Conservation (phyloP, 2,329 filamentous ascomycete species). For the Neocatenulostroma microsporum region DNA sequence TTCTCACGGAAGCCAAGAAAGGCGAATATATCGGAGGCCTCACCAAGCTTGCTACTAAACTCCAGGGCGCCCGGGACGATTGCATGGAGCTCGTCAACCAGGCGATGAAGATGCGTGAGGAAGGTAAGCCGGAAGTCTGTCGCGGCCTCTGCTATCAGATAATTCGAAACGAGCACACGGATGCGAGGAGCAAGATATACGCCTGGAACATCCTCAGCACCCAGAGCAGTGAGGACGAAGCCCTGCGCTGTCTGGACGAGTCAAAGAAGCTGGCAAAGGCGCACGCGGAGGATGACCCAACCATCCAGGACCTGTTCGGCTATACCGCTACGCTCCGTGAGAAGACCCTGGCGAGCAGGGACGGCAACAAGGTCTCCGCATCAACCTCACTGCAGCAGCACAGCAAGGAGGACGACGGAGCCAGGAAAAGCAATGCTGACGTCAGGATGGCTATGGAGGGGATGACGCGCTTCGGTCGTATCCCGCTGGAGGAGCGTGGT, state of each 20-base stretch:
- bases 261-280: slow-evolving; percentile 12
- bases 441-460: no score
- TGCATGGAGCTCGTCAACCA: slow-evolving; percentile 13
- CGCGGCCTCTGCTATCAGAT: slow-evolving; percentile 16
- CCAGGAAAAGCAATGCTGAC: no score
- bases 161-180: slow-evolving; percentile 14
- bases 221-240: slow-evolving; percentile 14
- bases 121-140: slow-evolving; percentile 14
- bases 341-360: no score
- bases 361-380: no score
- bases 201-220: slow-evolving; percentile 20
- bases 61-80: slow-evolving; percentile 10
- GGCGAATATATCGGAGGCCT: slow-evolving; percentile 9
- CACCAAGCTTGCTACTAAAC: slow-evolving; percentile 9
- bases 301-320: slow-evolving; percentile 1
- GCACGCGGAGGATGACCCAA: slow-evolving; percentile 7
- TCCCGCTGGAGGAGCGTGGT: no score
- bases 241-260: slow-evolving; percentile 14
- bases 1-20: no score
- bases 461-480: no score
- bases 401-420: no score
- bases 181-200: slow-evolving; percentile 16
- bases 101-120: slow-evolving; percentile 18
- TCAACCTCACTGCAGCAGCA: no score
- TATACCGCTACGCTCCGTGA: not conserved